Evolutionary conservation across 192 early-diverging fungal species (phyloP).

Genomic region (Coemansia sp.): DNA sequence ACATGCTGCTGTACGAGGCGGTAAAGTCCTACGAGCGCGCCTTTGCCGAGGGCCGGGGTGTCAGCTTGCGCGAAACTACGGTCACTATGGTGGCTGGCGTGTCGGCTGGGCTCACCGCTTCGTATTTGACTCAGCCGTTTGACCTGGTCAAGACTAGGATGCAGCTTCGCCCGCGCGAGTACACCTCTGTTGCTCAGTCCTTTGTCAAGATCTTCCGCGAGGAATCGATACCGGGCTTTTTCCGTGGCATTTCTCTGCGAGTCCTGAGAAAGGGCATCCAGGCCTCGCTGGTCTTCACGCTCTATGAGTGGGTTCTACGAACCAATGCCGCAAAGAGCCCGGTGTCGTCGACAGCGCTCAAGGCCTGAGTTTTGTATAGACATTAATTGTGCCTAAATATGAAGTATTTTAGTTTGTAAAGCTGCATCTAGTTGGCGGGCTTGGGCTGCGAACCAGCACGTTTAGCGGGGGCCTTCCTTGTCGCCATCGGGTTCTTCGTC

Average conservation of each 20-base stretch:
- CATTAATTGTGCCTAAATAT: neutral
- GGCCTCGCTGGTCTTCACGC: slow-evolving; percentile 85
- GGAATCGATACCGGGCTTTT: slow-evolving; percentile 76
- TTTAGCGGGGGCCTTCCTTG: neutral
- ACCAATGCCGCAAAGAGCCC: slow-evolving; percentile 10
- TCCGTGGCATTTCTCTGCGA: slow-evolving; percentile 79
- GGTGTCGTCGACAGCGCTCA: slow-evolving; percentile 3
- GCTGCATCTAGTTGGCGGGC: neutral
- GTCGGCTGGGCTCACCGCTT: slow-evolving; percentile 68
- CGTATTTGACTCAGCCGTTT: slow-evolving; percentile 87
- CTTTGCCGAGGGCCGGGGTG: slow-evolving; percentile 19
- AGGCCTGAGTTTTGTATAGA: slow-evolving; percentile 1
- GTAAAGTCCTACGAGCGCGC: slow-evolving; percentile 58
- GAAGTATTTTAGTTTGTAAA: neutral
- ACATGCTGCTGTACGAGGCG: slow-evolving; percentile 85
- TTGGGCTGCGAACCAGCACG: neutral
- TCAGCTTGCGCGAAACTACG: slow-evolving; percentile 55
- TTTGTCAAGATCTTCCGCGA: slow-evolving; percentile 58
- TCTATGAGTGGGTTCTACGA: slow-evolving; percentile 73
- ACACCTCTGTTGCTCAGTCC: slow-evolving; percentile 50
- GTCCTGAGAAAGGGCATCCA: slow-evolving; percentile 79
- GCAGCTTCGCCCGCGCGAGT: slow-evolving; percentile 78
- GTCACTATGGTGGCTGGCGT: slow-evolving; percentile 66
- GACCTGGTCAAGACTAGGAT: slow-evolving; percentile 92
- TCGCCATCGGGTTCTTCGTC: neutral